Base-by-base conservation (phyloP, 163 green algal genomes). In the Chloromonas sp. region DNA sequence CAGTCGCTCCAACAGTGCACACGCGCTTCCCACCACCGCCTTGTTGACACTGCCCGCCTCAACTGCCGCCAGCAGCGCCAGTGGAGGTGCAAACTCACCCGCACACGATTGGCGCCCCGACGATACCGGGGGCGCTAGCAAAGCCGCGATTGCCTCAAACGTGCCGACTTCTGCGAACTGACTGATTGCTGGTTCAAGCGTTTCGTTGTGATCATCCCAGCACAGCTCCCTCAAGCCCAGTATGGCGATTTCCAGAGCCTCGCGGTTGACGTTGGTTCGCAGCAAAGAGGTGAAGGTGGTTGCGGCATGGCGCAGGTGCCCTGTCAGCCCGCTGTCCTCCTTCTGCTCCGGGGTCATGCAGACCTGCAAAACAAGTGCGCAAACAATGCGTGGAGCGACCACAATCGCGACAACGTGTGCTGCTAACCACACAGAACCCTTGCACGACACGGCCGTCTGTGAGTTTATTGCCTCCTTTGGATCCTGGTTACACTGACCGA, bases 181-280 rank as follows among this genome's bases (percentile, higher is more conserved):
- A 15, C 81, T 84, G 14, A 84, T 60, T 61, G 36, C 60, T 61
- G 81, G 81, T 61, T 84, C 81, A 1, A 71, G 5, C 1, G 2
- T 3, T 1, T 78, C 5, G 61, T 84, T 84, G 60, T 61, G 60
- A 36, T 84, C 81, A 36, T 84, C 81, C 81, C 81, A 84, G 61
- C 15, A 61, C 61, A 84, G 81, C 81, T 84, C 81, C 14, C 81
- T 58, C 14, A 84, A 15, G 36, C 5, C 78, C 78, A 82, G 36
- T 14, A 82, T 3, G n/a, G 78, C 57, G 3, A n/a, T 58, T 2
- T n/a, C 57, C 2, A 82, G 5, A 58, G 36, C 36, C 36, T 11
- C 5, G 57, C 15, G 78, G 3, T 36, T 2, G 13, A 2, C 2
- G 71, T 14, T 5, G 14, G 5, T 58, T 2, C 71, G 71, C 71